Evolutionary conservation across 306 rosid genomes (phyloP).

Genomic region (Malus sylvestris): DNA sequence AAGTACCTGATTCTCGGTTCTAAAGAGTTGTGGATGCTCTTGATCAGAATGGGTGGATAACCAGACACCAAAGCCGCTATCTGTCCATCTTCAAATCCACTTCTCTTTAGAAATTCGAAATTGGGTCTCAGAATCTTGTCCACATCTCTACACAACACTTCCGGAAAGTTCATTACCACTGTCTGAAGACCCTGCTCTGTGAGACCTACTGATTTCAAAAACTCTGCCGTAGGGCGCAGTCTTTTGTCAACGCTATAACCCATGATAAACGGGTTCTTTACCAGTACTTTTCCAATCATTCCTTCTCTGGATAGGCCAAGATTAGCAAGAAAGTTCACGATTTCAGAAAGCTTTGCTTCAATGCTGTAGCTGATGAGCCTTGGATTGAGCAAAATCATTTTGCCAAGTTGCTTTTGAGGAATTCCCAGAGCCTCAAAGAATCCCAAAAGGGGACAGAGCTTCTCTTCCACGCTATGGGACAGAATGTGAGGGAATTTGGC

Average conservation of each 20-base stretch:
- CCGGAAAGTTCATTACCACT: slow-evolving; percentile 60
- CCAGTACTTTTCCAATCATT: slow-evolving; percentile 71
- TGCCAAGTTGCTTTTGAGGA: slow-evolving; percentile 76
- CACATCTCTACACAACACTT: slow-evolving; percentile 74
- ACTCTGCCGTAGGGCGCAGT: slow-evolving; percentile 61
- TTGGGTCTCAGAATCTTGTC: slow-evolving; percentile 63
- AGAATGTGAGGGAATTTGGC: slow-evolving; percentile 76
- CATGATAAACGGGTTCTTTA: slow-evolving; percentile 70
- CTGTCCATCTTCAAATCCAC: slow-evolving; percentile 65
- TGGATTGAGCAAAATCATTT: slow-evolving; percentile 68
- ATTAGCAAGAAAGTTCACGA: slow-evolving; percentile 60
- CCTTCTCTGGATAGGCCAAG: slow-evolving; percentile 70
- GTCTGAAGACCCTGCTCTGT: slow-evolving; percentile 54
- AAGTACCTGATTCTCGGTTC: slow-evolving; percentile 72
- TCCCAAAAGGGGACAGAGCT: slow-evolving; percentile 89
- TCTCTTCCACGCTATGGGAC: slow-evolving; percentile 78
- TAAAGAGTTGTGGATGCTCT: slow-evolving; percentile 69
- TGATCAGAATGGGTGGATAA: slow-evolving; percentile 76
- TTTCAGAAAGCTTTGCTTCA: slow-evolving; percentile 59
- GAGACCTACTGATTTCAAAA: slow-evolving; percentile 59
- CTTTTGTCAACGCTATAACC: slow-evolving; percentile 80
- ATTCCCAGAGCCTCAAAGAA: slow-evolving; percentile 78
- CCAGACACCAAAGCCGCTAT: slow-evolving; percentile 68
- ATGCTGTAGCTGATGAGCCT: slow-evolving; percentile 92
- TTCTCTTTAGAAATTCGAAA: slow-evolving; percentile 40